These are phyloP conservation scores for Lasiodiplodia citricola DNA, from an alignment of 2,329 filamentous ascomycete species.

Conservation along the genomic window DNA sequence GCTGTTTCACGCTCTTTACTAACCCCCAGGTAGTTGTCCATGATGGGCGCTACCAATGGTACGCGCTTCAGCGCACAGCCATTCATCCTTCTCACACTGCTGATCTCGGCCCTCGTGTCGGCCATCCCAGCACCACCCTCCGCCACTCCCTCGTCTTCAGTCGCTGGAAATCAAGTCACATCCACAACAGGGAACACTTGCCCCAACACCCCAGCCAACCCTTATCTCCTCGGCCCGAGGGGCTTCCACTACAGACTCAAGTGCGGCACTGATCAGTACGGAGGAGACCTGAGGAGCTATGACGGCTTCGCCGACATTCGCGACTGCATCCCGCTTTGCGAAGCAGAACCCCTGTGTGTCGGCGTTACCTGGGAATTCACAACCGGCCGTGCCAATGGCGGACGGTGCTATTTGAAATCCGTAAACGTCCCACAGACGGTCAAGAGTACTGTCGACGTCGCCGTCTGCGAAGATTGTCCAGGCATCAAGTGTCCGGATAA, in stretches of 20 bases:
- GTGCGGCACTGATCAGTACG: neutral
- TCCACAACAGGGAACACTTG: neutral
- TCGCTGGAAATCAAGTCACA: neutral
- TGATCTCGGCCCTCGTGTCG: neutral
- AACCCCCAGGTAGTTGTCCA: slow-evolving; percentile 5
- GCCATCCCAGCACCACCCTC: neutral
- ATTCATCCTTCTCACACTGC: slow-evolving; percentile 2
- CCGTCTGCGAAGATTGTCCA: neutral
- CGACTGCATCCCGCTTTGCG: neutral
- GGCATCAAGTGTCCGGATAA: neutral
- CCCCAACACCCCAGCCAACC: neutral
- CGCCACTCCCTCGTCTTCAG: neutral
- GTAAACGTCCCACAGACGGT: neutral
- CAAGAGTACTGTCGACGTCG: neutral
- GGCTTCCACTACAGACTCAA: slow-evolving; percentile 15
- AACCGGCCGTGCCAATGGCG: neutral
- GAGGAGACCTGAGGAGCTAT: neutral
- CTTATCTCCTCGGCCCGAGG: neutral
- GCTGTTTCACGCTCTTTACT: neutral
- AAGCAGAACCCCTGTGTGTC: neutral
- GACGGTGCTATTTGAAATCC: slow-evolving; percentile 6
- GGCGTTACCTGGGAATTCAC: slow-evolving; percentile 5
- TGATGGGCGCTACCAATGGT: slow-evolving; percentile 6
- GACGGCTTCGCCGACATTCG: neutral
- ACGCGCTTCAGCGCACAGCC: slow-evolving; percentile 12